These are phyloP conservation scores for Cyberlindnera subsufficiens DNA, from an alignment of 805 yeast species.

Conservation along the genomic window DNA sequence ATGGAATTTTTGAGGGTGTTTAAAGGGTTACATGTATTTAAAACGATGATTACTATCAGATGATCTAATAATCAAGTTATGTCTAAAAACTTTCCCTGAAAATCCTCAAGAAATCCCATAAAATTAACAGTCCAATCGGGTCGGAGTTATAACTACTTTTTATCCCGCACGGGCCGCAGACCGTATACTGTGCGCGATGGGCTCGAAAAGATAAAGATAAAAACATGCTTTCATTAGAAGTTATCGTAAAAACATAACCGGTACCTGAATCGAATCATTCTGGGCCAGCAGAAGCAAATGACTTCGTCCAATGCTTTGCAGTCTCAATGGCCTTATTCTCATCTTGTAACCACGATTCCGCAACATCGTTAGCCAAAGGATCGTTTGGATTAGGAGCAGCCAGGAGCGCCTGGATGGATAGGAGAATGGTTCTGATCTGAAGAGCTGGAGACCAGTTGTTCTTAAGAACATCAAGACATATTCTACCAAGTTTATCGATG, in stretches of 20 bases:
- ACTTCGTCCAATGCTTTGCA: slow-evolving; percentile 48
- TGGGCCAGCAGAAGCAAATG: neutral
- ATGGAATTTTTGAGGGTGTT: no score
- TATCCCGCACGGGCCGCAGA: no score
- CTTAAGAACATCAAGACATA: slow-evolving; percentile 91
- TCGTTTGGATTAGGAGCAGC: slow-evolving; percentile 98
- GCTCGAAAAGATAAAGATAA: no score
- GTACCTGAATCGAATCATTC: neutral
- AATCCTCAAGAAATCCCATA: no score
- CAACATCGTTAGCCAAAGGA: slow-evolving; percentile 96
- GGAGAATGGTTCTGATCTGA: slow-evolving; percentile 86
- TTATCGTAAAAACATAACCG: neutral
- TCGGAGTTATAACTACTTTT: no score
- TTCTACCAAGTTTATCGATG: slow-evolving; percentile 90
- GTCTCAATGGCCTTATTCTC: slow-evolving; percentile 74
- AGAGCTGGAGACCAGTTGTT: slow-evolving; percentile 97
- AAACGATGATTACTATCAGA: no score
- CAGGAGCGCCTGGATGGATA: slow-evolving; percentile 87
- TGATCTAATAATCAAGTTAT: no score
- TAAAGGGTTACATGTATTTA: no score
- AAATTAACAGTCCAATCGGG: no score
- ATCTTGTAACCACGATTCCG: slow-evolving; percentile 90
- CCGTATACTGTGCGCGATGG: no score
- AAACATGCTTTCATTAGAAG: no score
- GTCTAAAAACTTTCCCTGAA: no score